Base-by-base conservation (phyloP, 2,329 filamentous ascomycete species). In the Beauveria bassiana region DNA sequence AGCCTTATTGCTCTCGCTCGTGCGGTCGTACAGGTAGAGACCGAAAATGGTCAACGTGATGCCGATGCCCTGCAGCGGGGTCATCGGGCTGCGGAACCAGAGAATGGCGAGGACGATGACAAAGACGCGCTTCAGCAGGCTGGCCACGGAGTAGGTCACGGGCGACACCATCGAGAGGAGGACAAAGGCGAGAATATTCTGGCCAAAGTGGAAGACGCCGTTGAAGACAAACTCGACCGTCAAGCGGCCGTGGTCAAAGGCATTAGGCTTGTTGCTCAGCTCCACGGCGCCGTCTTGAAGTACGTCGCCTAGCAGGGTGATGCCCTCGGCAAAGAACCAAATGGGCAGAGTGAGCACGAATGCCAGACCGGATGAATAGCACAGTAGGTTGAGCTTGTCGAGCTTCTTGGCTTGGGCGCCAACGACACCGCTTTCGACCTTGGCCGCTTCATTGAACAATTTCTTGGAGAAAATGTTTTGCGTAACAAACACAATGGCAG, bases 401-500 rank as follows among this genome's bases (percentile, higher is more conserved):
- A 97, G 83, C 75, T 96, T 98, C 64, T 87, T 86, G 49, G 86
- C 83, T 61, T 83, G 82, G 14, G 80, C 75, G 0, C 82, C 80
- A 7, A 80, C 74, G 1, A 84, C 84, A 59, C 96, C 91, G 8
- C 87, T 85, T 74, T 97, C 93, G 2, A 91, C 90, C 62, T 87
- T 87, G 7, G 91, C 88, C 7, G 91, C 91, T 71, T 97, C 93
- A 73, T 97, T 99, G 80, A 99, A 99, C 10, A 99, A 86, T 66
- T 91, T 91, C 76, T 99, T 99, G 22, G 93, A 98, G 66, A 97
- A 96, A 62, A 99, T 99, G 71, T 99, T 99, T 72, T 99, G 95
- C 0, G 92, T 95, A 42, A 99, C 95, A 71, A 99, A 99, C 66
- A 98, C 89, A 61, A 98, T 79, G 8, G 95, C 91, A n/a, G 91